Evolutionary conservation across 1,284 basidiomycete genomes (phyloP), one percentile per base, ranked within the genome.

Genomic region (Malassezia vespertilionis): DNA sequence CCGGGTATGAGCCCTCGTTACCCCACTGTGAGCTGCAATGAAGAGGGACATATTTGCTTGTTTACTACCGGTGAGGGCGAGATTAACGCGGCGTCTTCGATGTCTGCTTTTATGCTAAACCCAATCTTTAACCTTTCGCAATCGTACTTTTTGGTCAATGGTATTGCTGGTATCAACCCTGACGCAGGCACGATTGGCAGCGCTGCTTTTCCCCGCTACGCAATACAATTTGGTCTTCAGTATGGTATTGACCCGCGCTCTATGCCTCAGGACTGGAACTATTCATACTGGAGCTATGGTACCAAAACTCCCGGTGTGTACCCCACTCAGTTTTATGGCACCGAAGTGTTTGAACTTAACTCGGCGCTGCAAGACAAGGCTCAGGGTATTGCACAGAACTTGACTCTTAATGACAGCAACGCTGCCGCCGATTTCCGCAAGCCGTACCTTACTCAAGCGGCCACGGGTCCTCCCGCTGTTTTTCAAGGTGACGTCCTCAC

Each of bases 261-360:
- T 58, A 74, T 72, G 37, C 76, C 76, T 1, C 32, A 52, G n/a
- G 68, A 73, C 50, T 77, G 75, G 68, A 53, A 69, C 2, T 74
- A 74, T 1, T 76, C 75, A 1, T 76, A 75, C 61, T 72, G 74
- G 48, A 64, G 69, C 8, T 69, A 67, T 33, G 74, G 73, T 0
- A 65, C 74, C 4, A 54, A 35, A 20, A 54, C 54, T 14, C 75
- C 75, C 0, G 69, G 62, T 27, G 38, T 69, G 27, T 66, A 65
- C 38, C 71, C 74, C 1, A 47, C 49, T 9, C 54, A 54, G 23
- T 60, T 75, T 28, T 76, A 77, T 56, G 77, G 77, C 21, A 77
- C 76, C 11, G 76, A 78, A 64, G 72, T 77, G 8, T 78, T 74
- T 57, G 75, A 76, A 61, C 61, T 78, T 44, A 77, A 77, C 63